A percentile compares a stretch with the other conserved stretches of the same genome.
phyloP scores from a whole-genome alignment of 768 basidiomycete genomes.

The Mycena chlorophos region DNA sequence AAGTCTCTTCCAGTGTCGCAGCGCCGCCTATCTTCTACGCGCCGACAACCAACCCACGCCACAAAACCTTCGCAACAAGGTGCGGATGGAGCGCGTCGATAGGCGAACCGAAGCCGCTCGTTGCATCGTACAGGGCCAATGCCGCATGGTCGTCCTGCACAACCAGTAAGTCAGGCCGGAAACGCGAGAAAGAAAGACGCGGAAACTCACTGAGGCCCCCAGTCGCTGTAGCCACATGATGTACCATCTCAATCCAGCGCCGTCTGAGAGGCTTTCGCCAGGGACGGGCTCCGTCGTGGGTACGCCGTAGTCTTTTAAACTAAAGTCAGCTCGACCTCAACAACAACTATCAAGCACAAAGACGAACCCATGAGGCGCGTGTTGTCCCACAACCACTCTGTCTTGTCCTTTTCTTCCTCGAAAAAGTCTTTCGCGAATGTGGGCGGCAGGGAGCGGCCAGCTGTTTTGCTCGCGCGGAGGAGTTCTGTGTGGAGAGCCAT shows the following conservation, averaged over 20 bases:
- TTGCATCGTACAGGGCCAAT: too few relatives aligned
- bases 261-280: constrained; percentile 7
- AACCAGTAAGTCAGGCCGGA: too few relatives aligned
- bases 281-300: constrained; percentile 5
- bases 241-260: constrained; percentile 2
- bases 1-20: too few relatives aligned
- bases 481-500: constrained; percentile 8
- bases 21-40: too few relatives aligned
- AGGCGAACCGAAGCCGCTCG: too few relatives aligned
- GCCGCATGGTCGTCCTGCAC: too few relatives aligned
- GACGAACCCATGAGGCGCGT: constrained; percentile 9
- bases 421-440: constrained; percentile 20
- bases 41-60: too few relatives aligned
- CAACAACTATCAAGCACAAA: background rate
- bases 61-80: too few relatives aligned
- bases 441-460: background rate
- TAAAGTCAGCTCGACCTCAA: background rate
- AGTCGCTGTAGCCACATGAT: constrained; percentile 9
- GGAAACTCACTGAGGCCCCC: constrained; percentile 4
- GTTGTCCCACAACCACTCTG: too few relatives aligned
- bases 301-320: constrained; percentile 12
- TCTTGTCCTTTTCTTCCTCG: constrained; percentile 8
- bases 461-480: background rate
- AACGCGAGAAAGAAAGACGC: background rate
- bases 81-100: too few relatives aligned